Evolutionary conservation across 345 rosid genomes (phyloP), one percentile per base, ranked within the genome.

Genomic region (Brassica cretica): DNA sequence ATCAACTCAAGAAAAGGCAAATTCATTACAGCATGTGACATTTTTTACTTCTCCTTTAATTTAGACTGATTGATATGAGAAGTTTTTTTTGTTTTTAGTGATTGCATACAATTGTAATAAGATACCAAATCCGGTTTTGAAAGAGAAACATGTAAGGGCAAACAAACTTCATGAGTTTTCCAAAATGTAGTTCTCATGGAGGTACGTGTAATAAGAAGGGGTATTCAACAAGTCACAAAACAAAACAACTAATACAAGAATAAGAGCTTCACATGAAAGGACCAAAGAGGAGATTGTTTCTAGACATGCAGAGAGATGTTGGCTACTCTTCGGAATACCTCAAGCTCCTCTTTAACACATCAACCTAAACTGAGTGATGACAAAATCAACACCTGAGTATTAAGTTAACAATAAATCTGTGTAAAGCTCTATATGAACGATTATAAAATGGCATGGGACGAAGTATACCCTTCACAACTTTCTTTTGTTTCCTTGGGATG

Each of bases 171-270:
- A 66, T 4, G 49, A 49, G 60, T 79, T 73, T 30, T 64, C 66
- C 65, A 68, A 70, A 74, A 80, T 39, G 75, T 63, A 39, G 68
- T 25, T 69, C 39, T 69, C 67, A 41, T 41, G 66, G 71, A 27
- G 27, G 75, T 68, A 49, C 35, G 33, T 62, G 75, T 79, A 2
- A 60, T 27, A 27, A 27, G 5, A 68, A 30, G 24, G 24, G 49
- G 58, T 30, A 32, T 35, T 49, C 5, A 2, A 10, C 12, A 60
- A 68, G 69, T 44, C 27, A 3, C 19, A 41, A 15, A 25, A 14
- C 56, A 27, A 63, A 44, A 32, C 30, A 27, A 27, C 29, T 27
- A 27, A 27, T 27, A 27, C 30, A 27, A 27, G 30, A 27, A 27
- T 27, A 27, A 27, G 30, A 27, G 30, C 30, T 27, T 27, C 30